phyloP scores from a whole-genome alignment of 225 moss, liverwort and hornwort species.

The Antitrichia curtipendula region DNA sequence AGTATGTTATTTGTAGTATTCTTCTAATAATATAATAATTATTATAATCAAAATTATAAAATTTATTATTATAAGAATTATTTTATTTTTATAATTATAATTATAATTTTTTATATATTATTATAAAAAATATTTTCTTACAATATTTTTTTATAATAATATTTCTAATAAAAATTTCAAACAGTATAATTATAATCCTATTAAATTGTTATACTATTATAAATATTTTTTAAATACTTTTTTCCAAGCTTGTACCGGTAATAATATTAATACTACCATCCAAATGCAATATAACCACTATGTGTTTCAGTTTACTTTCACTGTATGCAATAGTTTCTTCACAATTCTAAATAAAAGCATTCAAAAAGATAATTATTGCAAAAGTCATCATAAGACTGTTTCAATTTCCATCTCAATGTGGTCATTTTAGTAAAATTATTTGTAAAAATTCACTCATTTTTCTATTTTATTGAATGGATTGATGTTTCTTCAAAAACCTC shows the following conservation, averaged over 20 bases:
- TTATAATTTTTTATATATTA: background rate
- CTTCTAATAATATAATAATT: too few relatives aligned
- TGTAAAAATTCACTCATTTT: background rate
- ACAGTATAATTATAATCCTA: too few relatives aligned
- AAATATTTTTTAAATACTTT: background rate
- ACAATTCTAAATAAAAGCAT: background rate
- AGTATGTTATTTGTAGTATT: background rate
- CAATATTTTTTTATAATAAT: too few relatives aligned
- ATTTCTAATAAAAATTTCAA: too few relatives aligned
- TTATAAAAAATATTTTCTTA: too few relatives aligned
- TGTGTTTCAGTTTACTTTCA: background rate
- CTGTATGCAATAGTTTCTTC: background rate
- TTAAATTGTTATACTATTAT: too few relatives aligned
- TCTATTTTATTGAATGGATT: background rate
- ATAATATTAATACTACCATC: accelerated
- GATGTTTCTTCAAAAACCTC: background rate
- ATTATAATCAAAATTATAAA: too few relatives aligned
- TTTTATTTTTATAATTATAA: too few relatives aligned
- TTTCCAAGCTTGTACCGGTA: background rate
- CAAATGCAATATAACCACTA: background rate
- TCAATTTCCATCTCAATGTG: background rate
- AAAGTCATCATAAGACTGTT: background rate
- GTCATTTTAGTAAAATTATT: background rate
- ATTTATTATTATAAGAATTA: too few relatives aligned
- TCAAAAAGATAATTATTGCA: background rate